phyloP scores from a whole-genome alignment of 75 land plant genomes.

The Ceratopteris richardii region DNA sequence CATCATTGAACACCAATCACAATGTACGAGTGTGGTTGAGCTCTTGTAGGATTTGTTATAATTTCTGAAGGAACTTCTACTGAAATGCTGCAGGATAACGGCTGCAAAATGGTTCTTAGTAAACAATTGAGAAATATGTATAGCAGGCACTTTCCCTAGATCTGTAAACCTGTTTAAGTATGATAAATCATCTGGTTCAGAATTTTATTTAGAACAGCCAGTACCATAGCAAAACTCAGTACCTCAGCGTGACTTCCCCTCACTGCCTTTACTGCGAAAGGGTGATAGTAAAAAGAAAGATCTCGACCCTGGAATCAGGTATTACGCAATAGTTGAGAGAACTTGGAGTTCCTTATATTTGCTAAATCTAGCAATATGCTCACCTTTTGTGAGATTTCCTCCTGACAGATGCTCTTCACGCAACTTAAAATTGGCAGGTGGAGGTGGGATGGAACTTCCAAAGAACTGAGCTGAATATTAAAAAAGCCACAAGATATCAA shows the following conservation, averaged over 20 bases:
- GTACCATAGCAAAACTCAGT: no score
- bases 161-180: no score
- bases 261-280: slow-evolving; percentile 81
- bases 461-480: slow-evolving; percentile 50
- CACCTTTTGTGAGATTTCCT: slow-evolving; percentile 64
- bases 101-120: no score
- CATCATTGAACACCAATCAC: no score
- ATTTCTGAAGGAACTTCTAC: no score
- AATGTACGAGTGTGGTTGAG: not conserved
- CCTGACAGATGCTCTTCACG: slow-evolving; percentile 81
- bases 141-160: no score
- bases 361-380: not conserved
- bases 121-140: no score
- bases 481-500: not conserved
- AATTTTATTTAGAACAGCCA: no score
- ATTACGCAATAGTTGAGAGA: not conserved
- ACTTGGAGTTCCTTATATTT: not conserved
- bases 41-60: no score
- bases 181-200: no score
- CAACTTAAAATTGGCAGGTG: slow-evolving; percentile 70
- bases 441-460: slow-evolving; percentile 67
- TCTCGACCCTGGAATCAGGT: slow-evolving; percentile 48
- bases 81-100: no score
- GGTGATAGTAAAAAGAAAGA: slow-evolving; percentile 89
- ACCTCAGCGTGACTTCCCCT: slow-evolving; percentile 50